A percentile compares a stretch with the other conserved stretches of the same genome.
Evolutionary conservation across 2,329 filamentous ascomycete genomes (phyloP).

Genomic region (Thyridium curvatum): DNA sequence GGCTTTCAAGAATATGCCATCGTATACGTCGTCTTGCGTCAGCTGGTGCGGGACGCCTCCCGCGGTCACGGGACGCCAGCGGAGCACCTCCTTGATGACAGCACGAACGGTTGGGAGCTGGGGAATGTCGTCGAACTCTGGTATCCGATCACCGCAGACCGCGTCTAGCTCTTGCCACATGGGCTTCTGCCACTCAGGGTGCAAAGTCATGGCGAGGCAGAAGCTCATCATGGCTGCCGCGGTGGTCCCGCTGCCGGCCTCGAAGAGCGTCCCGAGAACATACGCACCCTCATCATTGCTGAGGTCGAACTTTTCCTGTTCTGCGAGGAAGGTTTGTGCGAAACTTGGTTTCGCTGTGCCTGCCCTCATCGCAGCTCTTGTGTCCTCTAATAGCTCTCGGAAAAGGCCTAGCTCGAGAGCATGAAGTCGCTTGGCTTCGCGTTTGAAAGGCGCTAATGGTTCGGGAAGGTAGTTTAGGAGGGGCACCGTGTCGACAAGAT

Average conservation of each 20-base stretch:
- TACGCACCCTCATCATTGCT: constrained; percentile 15
- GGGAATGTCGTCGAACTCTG: constrained; percentile 36
- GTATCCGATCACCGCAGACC: constrained; percentile 10
- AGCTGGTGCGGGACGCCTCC: constrained; percentile 6
- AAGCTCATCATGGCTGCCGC: constrained; percentile 16
- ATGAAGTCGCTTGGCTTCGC: not conserved
- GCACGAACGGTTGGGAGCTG: constrained; percentile 45
- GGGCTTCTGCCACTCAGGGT: constrained; percentile 28
- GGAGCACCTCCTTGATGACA: constrained; percentile 45
- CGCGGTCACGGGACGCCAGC: constrained; percentile 29
- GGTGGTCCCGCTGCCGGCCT: constrained; percentile 26
- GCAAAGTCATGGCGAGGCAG: constrained; percentile 29
- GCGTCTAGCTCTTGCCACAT: no score
- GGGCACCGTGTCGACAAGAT: constrained; percentile 2
- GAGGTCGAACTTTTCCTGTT: constrained; percentile 17
- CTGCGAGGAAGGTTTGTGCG: constrained; percentile 17
- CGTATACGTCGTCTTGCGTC: constrained; percentile 8
- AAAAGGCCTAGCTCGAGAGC: not conserved
- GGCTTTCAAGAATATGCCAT: constrained; percentile 8
- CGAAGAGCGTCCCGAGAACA: constrained; percentile 22
- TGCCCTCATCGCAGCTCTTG: constrained; percentile 2
- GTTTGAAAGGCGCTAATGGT: constrained; percentile 1
- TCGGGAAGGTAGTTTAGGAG: constrained; percentile 1
- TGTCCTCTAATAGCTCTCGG: not conserved
- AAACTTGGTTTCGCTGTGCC: constrained; percentile 18